Conservation (phyloP, 768 basidiomycete genomes). For the Psilocybe cubensis region DNA sequence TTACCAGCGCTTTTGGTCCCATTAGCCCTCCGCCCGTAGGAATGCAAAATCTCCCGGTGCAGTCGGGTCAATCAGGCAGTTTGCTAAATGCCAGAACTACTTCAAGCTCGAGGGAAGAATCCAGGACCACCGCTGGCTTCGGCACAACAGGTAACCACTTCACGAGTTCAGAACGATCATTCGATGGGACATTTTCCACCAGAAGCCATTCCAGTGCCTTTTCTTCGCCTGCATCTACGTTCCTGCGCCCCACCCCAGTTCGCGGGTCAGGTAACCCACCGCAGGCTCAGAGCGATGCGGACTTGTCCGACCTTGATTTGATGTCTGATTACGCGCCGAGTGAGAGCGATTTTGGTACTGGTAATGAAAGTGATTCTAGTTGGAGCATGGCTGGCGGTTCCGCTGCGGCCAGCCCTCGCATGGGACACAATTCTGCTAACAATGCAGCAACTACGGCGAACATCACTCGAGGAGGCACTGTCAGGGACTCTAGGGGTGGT, state of each 20-base stretch:
- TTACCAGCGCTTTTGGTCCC: neutral
- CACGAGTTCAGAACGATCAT: neutral
- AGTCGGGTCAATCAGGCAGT: neutral
- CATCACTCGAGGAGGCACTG: neutral
- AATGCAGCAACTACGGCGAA: neutral
- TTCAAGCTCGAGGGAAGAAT: neutral
- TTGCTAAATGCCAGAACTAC: neutral
- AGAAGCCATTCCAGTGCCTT: neutral
- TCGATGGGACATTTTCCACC: neutral
- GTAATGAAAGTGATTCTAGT: conserved; percentile 20
- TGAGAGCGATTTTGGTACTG: conserved; percentile 19
- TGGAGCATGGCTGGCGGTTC: conserved; percentile 21
- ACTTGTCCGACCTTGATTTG: conserved; percentile 29
- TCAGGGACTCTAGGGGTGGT: neutral
- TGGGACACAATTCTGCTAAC: neutral
- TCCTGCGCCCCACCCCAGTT: conserved; percentile 1
- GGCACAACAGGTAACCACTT: neutral
- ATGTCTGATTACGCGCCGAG: conserved; percentile 21
- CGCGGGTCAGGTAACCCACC: neutral
- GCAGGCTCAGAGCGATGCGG: conserved; percentile 14
- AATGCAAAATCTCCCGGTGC: neutral
- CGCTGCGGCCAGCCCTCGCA: conserved; percentile 7
- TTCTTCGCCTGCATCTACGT: no score
- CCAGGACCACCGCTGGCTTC: neutral
- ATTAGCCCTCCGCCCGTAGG: neutral